phyloP scores from a whole-genome alignment of 2,329 filamentous ascomycete species.

The Arthrinium phaeospermum region DNA sequence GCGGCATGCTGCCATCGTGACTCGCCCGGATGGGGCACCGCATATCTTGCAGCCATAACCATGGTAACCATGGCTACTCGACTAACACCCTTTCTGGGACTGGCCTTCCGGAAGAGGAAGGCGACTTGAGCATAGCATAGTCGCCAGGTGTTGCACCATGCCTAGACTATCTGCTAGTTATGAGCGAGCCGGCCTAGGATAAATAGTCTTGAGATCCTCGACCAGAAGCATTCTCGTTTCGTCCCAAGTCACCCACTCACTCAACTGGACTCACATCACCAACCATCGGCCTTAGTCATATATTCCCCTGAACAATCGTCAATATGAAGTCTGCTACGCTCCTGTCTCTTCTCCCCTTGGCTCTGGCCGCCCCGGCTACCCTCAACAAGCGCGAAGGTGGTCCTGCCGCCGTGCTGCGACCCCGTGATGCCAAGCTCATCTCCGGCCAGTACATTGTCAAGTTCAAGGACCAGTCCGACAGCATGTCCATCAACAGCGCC shows the following conservation, averaged over 20 bases:
- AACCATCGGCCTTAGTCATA: conserved; percentile 5
- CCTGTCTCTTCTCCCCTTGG: conserved; percentile 28
- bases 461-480: conserved; percentile 40
- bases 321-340: conserved; percentile 27
- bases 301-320: conserved; percentile 15
- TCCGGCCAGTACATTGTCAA: conserved; percentile 48
- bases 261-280: conserved; percentile 6
- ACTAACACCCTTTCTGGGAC: background rate
- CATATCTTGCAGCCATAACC: background rate
- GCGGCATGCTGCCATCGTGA: conserved; percentile 9
- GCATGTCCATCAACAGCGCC: conserved; percentile 35
- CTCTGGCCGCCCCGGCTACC: conserved; percentile 27
- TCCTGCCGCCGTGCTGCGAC: conserved; percentile 26
- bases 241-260: conserved; percentile 19
- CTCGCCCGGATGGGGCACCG: background rate
- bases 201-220: conserved; percentile 18
- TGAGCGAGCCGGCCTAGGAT: background rate
- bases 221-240: background rate
- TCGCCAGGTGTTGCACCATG: background rate
- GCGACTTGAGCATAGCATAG: background rate
- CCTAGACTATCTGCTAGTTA: background rate
- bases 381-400: conserved; percentile 24
- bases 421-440: conserved; percentile 29
- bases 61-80: background rate
- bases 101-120: conserved; percentile 19